Evolutionary conservation across 1,139 yeast genomes (phyloP).

Genomic region (Sugiyamaella neomexicana): DNA sequence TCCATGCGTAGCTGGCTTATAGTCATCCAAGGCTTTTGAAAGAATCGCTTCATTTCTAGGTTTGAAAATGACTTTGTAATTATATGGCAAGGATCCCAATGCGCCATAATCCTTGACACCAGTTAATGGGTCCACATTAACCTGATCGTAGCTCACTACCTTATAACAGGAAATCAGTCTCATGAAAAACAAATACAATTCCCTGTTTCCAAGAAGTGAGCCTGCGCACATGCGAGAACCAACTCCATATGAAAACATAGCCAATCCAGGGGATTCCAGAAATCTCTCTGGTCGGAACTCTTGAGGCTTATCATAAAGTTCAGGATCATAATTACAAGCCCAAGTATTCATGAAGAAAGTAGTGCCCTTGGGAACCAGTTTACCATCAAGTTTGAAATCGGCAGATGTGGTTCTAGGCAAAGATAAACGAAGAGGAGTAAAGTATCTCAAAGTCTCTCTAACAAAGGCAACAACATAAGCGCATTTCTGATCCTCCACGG

Average conservation of each 20-base stretch:
- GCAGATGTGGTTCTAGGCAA: slow-evolving; percentile 62
- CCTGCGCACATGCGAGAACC: slow-evolving; percentile 74
- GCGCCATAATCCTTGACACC: slow-evolving; percentile 29
- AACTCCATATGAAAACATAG: slow-evolving; percentile 63
- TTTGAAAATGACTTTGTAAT: slow-evolving; percentile 26
- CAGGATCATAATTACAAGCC: slow-evolving; percentile 67
- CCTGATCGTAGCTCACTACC: slow-evolving; percentile 33
- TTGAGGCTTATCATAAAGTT: slow-evolving; percentile 47
- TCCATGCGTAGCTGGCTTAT: slow-evolving; percentile 6
- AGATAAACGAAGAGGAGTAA: slow-evolving; percentile 66
- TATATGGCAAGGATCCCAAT: slow-evolving; percentile 29
- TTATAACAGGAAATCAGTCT: slow-evolving; percentile 45
- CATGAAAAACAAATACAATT: slow-evolving; percentile 51
- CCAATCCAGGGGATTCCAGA: slow-evolving; percentile 42
- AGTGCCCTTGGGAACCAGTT: slow-evolving; percentile 56
- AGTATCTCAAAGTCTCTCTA: slow-evolving; percentile 57
- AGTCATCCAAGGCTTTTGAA: slow-evolving; percentile 7
- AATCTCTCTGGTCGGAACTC: slow-evolving; percentile 60
- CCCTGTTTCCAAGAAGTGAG: slow-evolving; percentile 57
- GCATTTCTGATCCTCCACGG: slow-evolving; percentile 44
- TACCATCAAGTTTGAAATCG: slow-evolving; percentile 45
- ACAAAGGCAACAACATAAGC: slow-evolving; percentile 57
- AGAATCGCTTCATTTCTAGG: slow-evolving; percentile 25
- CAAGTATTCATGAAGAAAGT: slow-evolving; percentile 64
- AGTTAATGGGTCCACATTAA: slow-evolving; percentile 28